Evolutionary conservation across 2,329 filamentous ascomycete species (phyloP), one percentile per base, ranked within the genome.

Genomic region (Albophoma yamanashiensis): DNA sequence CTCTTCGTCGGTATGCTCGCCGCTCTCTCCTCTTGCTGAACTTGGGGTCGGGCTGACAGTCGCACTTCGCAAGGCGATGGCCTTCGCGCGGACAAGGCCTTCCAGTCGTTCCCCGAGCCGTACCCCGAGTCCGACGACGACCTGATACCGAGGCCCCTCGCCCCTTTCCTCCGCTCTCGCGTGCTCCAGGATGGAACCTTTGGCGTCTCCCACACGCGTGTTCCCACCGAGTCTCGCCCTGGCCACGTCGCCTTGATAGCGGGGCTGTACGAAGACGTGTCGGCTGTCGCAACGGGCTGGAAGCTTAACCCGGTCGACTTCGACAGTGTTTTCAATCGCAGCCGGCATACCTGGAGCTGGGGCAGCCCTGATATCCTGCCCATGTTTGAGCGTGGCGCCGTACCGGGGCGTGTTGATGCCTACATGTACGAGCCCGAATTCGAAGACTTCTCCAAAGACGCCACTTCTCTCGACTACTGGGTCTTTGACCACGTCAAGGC

Each of bases 281-380:
- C 94, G 40, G 89, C 94, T 2, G 94, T 99, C 25, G 96, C 89
- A 38, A 99, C 95, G 1, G 94, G 94, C 20, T 99, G 94, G 94
- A 97, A 99, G 76, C 78, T 97, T 67, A 99, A 99, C 71, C 94
- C 94, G 0, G 94, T 99, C 69, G 89, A 97, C 71, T 99, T 99
- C 69, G 94, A 99, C 76, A 97, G 93, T 69, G 92, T 99, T 14
- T 99, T 99, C 82, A 99, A 99, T 73, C 86, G 91, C 63, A 97
- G 93, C 71, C 82, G 88, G 55, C 95, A 99, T 75, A 99, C 95
- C 9, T 99, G 94, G 94, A 96, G 92, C 73, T 99, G 94, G 94
- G 94, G 94, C 2, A 97, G 92, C 70, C 94, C 94, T 1, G 94
- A 99, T 74, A 99, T 99, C 68, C 76, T 99, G 65, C 90, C 90